phyloP scores from a whole-genome alignment of 75 land plant species.

The Picea glauca region DNA sequence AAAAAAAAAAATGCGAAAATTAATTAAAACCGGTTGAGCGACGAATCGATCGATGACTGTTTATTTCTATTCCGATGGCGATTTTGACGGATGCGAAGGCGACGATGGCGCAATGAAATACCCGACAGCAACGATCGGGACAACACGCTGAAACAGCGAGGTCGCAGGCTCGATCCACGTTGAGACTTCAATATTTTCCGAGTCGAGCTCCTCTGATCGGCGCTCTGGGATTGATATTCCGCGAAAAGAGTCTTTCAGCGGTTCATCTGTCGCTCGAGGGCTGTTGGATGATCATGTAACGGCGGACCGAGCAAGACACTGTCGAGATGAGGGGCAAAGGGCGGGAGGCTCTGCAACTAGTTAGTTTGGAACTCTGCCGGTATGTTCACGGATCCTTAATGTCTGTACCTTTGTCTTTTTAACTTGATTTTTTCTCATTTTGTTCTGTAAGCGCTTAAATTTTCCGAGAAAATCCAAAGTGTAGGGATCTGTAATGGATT shows the following conservation, averaged over 20 bases:
- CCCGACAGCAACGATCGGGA: not conserved
- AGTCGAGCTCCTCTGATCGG: too few species aligned
- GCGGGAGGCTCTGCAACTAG: slow-evolving; percentile 3
- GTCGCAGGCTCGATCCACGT: too few species aligned
- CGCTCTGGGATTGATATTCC: too few species aligned
- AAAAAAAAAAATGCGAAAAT: too few species aligned
- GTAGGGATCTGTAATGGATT: too few species aligned
- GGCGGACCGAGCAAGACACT: not conserved
- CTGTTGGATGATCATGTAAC: not conserved
- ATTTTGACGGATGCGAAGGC: not conserved
- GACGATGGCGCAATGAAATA: slow-evolving; percentile 2
- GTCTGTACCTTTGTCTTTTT: not conserved
- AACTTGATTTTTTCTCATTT: not conserved
- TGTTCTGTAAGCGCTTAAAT: too few species aligned
- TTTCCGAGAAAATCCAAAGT: too few species aligned
- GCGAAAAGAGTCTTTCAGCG: not conserved
- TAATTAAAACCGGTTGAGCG: too few species aligned
- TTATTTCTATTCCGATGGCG: too few species aligned
- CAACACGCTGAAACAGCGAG: not conserved
- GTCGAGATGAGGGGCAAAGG: slow-evolving; percentile 11
- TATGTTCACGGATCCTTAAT: not conserved
- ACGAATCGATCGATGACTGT: too few species aligned
- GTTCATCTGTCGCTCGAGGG: not conserved
- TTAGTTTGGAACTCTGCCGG: slow-evolving; percentile 10
- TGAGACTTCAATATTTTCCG: too few species aligned